A percentile compares a stretch with the other conserved stretches of the same genome.
phyloP scores from a whole-genome alignment of 1,139 yeast genomes.

The Blastobotrys capitulatus region DNA sequence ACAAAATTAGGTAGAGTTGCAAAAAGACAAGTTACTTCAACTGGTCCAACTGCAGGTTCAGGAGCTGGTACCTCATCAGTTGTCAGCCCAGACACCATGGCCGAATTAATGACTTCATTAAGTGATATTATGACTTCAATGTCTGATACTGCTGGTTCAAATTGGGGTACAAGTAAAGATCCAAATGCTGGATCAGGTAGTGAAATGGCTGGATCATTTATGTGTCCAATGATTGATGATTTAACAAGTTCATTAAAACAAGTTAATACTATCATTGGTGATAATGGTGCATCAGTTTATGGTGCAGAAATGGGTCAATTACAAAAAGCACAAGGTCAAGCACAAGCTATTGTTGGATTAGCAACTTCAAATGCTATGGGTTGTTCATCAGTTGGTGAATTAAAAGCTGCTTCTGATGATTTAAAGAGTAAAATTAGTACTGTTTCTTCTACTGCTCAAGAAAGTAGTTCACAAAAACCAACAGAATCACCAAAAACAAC shows the following conservation, averaged over 20 bases:
- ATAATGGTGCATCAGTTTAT: background rate
- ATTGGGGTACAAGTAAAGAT: background rate
- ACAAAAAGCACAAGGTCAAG: background rate
- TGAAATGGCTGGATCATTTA: background rate
- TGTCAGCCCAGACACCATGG: constrained; percentile 1
- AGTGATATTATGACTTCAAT: background rate
- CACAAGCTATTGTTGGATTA: background rate
- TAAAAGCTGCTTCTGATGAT: background rate
- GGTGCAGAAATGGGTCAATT: background rate
- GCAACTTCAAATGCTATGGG: background rate
- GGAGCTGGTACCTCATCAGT: background rate
- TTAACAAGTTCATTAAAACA: background rate
- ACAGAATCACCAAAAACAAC: background rate
- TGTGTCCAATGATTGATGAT: constrained; percentile 8
- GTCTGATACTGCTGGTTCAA: background rate
- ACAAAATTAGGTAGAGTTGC: background rate
- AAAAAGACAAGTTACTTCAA: background rate
- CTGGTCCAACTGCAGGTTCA: background rate
- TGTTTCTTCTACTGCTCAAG: background rate
- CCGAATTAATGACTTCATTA: background rate
- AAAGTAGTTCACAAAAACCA: background rate
- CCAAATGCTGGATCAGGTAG: background rate
- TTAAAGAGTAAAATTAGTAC: background rate
- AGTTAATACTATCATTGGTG: background rate
- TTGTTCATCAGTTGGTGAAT: constrained; percentile 1